These are phyloP conservation scores for Chytriomyces hyalinus DNA, from an alignment of 192 early-diverging fungal species.

Conservation along the genomic window DNA sequence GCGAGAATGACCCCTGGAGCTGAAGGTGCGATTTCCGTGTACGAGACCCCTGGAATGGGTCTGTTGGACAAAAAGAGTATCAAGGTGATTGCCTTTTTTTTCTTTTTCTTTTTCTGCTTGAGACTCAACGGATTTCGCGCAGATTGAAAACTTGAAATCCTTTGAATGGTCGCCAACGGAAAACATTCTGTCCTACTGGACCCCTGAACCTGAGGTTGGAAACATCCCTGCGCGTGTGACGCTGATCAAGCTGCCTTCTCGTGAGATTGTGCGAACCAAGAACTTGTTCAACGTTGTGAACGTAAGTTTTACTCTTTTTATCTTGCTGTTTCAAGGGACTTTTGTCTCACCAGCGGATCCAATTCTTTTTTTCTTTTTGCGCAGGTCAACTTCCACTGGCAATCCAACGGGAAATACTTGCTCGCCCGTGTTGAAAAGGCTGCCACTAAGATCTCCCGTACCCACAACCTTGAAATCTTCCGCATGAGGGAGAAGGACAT, in stretches of 20 bases:
- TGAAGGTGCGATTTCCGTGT: slow-evolving; percentile 75
- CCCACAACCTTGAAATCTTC: slow-evolving; percentile 95
- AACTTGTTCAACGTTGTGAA: slow-evolving; percentile 94
- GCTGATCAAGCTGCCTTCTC: slow-evolving; percentile 78
- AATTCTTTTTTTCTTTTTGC: background rate
- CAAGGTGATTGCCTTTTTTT: slow-evolving; percentile 59
- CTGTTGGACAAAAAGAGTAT: slow-evolving; percentile 92
- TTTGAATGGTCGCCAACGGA: slow-evolving; percentile 66
- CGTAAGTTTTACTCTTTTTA: slow-evolving; percentile 37
- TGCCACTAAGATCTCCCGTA: slow-evolving; percentile 89
- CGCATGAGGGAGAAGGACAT: slow-evolving; percentile 86
- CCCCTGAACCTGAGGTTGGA: slow-evolving; percentile 80
- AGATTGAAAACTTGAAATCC: slow-evolving; percentile 54
- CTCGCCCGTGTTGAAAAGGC: slow-evolving; percentile 92
- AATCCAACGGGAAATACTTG: slow-evolving; percentile 85
- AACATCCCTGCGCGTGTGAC: slow-evolving; percentile 98
- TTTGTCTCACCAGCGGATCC: background rate
- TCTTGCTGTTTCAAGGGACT: background rate
- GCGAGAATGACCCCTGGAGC: slow-evolving; percentile 79
- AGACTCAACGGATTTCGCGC: background rate
- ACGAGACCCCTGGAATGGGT: slow-evolving; percentile 93
- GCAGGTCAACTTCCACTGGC: slow-evolving; percentile 87
- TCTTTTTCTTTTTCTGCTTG: background rate
- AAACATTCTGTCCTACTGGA: slow-evolving; percentile 90
- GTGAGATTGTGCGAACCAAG: slow-evolving; percentile 91